Conservation (phyloP, 2,329 filamentous ascomycete genomes). For the Colletotrichum liaoningense region DNA sequence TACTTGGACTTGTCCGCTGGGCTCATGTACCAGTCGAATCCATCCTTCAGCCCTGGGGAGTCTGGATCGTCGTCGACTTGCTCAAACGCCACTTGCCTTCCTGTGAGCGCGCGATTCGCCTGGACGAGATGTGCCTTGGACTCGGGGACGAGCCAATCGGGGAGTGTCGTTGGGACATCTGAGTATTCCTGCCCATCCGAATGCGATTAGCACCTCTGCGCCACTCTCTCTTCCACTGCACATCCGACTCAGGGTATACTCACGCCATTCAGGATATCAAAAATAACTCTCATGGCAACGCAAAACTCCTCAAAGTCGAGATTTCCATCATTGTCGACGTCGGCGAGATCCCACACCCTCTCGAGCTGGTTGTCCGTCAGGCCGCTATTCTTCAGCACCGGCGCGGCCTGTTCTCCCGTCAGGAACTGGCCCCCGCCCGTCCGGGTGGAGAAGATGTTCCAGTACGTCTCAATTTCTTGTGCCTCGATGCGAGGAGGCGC, state of each 20-base stretch:
- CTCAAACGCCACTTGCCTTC: slow-evolving; percentile 85
- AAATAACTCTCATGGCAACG: slow-evolving; percentile 97
- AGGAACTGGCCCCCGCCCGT: slow-evolving; percentile 70
- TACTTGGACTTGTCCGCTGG: slow-evolving; percentile 93
- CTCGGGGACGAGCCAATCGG: slow-evolving; percentile 97
- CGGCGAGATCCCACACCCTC: slow-evolving; percentile 95
- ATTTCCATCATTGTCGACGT: slow-evolving; percentile 97
- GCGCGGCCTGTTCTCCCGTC: slow-evolving; percentile 71
- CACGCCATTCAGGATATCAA: slow-evolving; percentile 96
- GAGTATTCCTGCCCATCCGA: slow-evolving; percentile 76
- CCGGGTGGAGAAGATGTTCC: slow-evolving; percentile 71
- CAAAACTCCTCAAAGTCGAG: slow-evolving; percentile 99
- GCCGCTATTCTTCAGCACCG: slow-evolving; percentile 73
- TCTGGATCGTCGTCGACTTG: slow-evolving; percentile 86
- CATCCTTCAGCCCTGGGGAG: slow-evolving; percentile 87
- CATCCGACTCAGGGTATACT: slow-evolving; percentile 42
- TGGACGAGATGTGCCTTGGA: slow-evolving; percentile 93
- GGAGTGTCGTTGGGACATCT: slow-evolving; percentile 86
- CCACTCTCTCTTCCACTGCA: neutral
- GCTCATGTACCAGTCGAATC: slow-evolving; percentile 99
- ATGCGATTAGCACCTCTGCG: slow-evolving; percentile 12
- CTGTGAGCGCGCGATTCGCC: slow-evolving; percentile 82
- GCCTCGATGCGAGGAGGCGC: slow-evolving; percentile 72
- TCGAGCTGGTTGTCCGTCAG: slow-evolving; percentile 84
- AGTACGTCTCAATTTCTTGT: slow-evolving; percentile 73